A percentile compares a stretch with the other conserved stretches of the same genome.
phyloP scores from a whole-genome alignment of 1,284 basidiomycete genomes.

The Ustilago sp. region DNA sequence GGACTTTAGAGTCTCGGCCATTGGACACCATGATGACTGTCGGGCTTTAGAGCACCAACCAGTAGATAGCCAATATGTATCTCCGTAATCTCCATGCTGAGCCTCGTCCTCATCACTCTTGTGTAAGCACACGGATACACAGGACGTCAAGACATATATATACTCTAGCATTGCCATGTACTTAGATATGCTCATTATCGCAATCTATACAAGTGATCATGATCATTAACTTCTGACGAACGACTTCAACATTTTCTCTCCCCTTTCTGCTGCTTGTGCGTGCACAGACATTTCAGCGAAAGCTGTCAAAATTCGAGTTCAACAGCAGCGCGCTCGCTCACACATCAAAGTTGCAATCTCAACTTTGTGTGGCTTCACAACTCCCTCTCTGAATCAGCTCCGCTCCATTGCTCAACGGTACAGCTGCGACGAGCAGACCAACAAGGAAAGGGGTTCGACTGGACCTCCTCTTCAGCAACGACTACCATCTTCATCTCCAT shows the following conservation, averaged over 20 bases:
- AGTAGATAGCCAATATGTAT: too few species aligned
- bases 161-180: too few species aligned
- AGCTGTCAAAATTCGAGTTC: not conserved
- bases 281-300: slow-evolving; percentile 2
- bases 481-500: not conserved
- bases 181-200: too few species aligned
- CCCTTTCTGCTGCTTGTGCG: not conserved
- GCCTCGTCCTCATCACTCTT: too few species aligned
- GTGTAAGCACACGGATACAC: too few species aligned
- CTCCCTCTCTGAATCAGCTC: slow-evolving; percentile 8
- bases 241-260: not conserved
- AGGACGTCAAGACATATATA: too few species aligned
- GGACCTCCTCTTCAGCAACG: not conserved
- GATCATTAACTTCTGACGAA: not conserved
- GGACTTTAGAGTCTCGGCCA: too few species aligned
- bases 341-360: slow-evolving; percentile 4
- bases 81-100: too few species aligned
- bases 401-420: slow-evolving; percentile 5
- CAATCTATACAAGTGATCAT: too few species aligned
- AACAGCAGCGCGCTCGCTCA: not conserved
- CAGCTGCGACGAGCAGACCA: not conserved
- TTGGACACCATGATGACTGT: too few species aligned
- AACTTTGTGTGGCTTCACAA: slow-evolving; percentile 2
- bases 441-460: not conserved
- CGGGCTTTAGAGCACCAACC: too few species aligned